Conservation (phyloP, 192 early-diverging fungal species). For the Coemansia sp. region DNA sequence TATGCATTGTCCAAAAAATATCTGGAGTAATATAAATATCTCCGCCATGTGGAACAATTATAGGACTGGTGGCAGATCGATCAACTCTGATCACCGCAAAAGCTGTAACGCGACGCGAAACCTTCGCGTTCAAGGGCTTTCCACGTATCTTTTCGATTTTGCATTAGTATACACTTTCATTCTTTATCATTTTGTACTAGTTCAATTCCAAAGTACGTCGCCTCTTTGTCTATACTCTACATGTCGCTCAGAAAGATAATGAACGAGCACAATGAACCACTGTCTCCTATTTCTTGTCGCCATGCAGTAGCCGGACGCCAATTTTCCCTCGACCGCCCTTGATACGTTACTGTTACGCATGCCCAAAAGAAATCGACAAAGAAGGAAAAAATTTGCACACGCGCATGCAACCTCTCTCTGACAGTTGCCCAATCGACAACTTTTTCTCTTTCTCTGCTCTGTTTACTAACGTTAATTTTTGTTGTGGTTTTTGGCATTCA, state of each 20-base stretch:
- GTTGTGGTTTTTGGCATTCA: neutral
- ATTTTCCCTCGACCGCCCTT: neutral
- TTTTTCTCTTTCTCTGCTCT: neutral
- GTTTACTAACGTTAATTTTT: conserved; percentile 8
- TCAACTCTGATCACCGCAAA: neutral
- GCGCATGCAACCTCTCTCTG: neutral
- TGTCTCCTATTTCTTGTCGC: neutral
- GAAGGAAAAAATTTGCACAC: neutral
- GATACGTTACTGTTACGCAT: conserved; percentile 1
- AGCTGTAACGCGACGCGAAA: neutral
- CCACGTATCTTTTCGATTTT: neutral
- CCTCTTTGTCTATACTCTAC: neutral
- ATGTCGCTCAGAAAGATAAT: conserved; percentile 1
- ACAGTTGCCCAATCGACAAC: neutral
- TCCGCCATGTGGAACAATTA: neutral
- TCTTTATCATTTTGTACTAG: neutral
- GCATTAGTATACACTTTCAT: neutral
- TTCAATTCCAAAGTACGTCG: conserved; percentile 2
- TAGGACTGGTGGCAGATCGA: neutral
- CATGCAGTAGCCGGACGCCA: conserved; percentile 3
- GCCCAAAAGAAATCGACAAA: neutral
- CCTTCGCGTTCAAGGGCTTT: neutral
- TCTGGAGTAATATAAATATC: neutral
- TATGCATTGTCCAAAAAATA: neutral
- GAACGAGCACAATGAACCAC: neutral